phyloP scores from a whole-genome alignment of 345 rosid genomes.

The Toxicodendron radicans region DNA sequence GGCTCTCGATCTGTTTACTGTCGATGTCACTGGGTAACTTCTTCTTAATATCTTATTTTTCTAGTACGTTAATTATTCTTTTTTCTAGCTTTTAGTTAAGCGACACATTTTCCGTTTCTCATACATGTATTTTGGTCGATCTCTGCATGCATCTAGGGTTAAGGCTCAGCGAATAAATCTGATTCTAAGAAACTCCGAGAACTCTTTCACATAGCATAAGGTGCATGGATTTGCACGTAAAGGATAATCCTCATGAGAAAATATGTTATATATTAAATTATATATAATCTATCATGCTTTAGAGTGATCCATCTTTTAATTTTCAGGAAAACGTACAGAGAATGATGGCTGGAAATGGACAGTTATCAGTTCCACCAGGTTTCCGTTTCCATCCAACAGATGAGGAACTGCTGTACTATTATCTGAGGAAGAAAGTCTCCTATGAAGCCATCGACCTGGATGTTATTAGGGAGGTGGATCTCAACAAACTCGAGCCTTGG shows the following conservation, averaged over 20 bases:
- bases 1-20: not conserved
- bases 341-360: constrained; percentile 72
- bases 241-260: not conserved
- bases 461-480: constrained; percentile 94
- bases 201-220: not conserved
- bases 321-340: constrained; percentile 10
- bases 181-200: not conserved
- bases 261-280: not conserved
- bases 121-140: not conserved
- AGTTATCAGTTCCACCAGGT: constrained; percentile 89
- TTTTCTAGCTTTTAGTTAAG: not conserved
- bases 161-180: not conserved
- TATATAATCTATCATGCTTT: not conserved
- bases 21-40: not conserved
- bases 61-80: not conserved
- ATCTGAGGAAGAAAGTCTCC: constrained; percentile 91
- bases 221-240: constrained; percentile 5
- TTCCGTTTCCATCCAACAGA: constrained; percentile 96
- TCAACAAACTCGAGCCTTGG: constrained; percentile 99
- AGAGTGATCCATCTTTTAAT: not conserved
- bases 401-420: constrained; percentile 92
- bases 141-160: constrained; percentile 1
- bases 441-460: constrained; percentile 94
- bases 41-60: not conserved
- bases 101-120: not conserved